phyloP scores from a whole-genome alignment of 2,329 filamentous ascomycete genomes.

The Aureobasidium sp. region DNA sequence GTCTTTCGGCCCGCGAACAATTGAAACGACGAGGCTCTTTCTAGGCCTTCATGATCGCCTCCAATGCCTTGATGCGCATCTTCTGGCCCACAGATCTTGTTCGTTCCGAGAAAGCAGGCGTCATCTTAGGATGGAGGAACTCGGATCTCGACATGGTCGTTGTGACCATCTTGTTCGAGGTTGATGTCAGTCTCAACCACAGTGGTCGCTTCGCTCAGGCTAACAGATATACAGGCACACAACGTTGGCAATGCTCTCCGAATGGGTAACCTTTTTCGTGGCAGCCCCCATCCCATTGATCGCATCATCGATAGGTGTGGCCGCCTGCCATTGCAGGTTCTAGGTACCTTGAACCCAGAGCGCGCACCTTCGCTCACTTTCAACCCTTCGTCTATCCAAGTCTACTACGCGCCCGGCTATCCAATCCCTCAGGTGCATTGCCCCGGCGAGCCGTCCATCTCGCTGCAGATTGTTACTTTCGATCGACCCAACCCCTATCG shows the following conservation, averaged over 20 bases:
- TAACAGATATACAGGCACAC: slow-evolving; percentile 46
- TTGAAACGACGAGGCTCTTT: slow-evolving; percentile 90
- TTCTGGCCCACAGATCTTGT: slow-evolving; percentile 94
- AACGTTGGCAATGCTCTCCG: slow-evolving; percentile 84
- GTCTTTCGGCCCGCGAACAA: slow-evolving; percentile 92
- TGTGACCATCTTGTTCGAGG: slow-evolving; percentile 78
- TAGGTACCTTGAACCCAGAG: slow-evolving; percentile 68
- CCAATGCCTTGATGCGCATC: slow-evolving; percentile 86
- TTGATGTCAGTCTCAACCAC: slow-evolving; percentile 58
- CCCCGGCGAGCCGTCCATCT: slow-evolving; percentile 53
- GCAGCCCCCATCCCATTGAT: slow-evolving; percentile 68
- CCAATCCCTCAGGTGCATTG: slow-evolving; percentile 67
- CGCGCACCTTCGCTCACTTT: slow-evolving; percentile 37
- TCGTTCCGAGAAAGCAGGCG: slow-evolving; percentile 63
- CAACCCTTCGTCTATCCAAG: slow-evolving; percentile 63
- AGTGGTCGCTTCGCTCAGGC: neutral
- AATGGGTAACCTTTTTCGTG: slow-evolving; percentile 73
- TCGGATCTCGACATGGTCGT: slow-evolving; percentile 86
- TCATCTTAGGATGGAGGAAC: slow-evolving; percentile 93
- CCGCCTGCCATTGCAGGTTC: slow-evolving; percentile 70
- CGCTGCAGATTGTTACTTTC: slow-evolving; percentile 82
- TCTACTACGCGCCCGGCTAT: slow-evolving; percentile 41
- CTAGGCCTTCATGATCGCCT: slow-evolving; percentile 54
- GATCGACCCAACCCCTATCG: slow-evolving; percentile 72
- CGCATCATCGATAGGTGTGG: slow-evolving; percentile 82